Conservation (phyloP, 1,284 basidiomycete species). For the Apiotrichum laibachii region DNA sequence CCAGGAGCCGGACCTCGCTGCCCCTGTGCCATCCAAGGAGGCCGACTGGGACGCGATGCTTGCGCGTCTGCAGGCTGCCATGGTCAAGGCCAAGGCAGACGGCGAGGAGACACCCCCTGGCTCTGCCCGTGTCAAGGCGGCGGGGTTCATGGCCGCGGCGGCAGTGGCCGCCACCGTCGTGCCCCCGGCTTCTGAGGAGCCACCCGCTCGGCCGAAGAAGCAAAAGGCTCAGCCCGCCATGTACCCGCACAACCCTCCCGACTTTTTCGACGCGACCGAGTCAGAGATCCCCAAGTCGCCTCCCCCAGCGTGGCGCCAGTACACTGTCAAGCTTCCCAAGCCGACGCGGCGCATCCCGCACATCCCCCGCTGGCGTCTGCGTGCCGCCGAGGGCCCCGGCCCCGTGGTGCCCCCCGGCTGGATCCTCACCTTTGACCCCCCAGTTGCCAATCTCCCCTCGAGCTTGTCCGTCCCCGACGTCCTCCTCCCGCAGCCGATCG, state of each 20-base stretch:
- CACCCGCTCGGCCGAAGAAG: neutral
- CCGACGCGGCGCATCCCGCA: slow-evolving; percentile 26
- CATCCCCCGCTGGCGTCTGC: slow-evolving; percentile 24
- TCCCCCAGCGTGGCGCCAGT: slow-evolving; percentile 57
- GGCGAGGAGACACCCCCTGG: neutral
- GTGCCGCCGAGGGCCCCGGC: slow-evolving; percentile 18
- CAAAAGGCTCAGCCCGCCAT: slow-evolving; percentile 8
- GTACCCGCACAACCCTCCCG: slow-evolving; percentile 16
- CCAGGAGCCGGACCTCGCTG: slow-evolving; percentile 6
- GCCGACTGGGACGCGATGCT: slow-evolving; percentile 75
- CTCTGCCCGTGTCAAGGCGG: too few relatives aligned
- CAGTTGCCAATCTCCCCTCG: slow-evolving; percentile 62
- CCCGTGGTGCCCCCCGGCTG: slow-evolving; percentile 59
- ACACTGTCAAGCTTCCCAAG: slow-evolving; percentile 62
- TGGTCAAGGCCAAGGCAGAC: slow-evolving; percentile 60
- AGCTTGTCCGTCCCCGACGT: slow-evolving; percentile 64
- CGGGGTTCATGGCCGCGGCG: neutral
- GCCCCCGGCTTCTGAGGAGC: neutral
- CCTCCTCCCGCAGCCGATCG: slow-evolving; percentile 56
- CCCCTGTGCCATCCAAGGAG: slow-evolving; percentile 52
- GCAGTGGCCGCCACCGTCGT: neutral
- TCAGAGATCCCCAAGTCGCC: slow-evolving; percentile 46
- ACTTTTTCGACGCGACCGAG: slow-evolving; percentile 44
- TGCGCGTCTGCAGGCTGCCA: slow-evolving; percentile 80
- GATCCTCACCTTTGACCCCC: slow-evolving; percentile 70